Percentiles rank a stretch among this genome's conserved stretches.
Conservation (phyloP, 768 basidiomycete species). For the Tulasnella sp. region DNA sequence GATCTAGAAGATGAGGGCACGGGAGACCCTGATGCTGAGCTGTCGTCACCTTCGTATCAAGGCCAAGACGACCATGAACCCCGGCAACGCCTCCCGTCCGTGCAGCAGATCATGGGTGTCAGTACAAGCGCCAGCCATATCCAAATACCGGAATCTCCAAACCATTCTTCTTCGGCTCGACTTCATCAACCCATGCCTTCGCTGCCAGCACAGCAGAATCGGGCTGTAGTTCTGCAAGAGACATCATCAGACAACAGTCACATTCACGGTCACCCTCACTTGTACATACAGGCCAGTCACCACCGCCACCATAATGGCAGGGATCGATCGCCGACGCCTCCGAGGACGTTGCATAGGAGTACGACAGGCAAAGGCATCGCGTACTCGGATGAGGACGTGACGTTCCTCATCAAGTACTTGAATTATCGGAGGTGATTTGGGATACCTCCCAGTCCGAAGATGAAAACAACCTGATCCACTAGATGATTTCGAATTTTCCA, state of each 20-base stretch:
- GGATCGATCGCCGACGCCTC: conserved; percentile 58
- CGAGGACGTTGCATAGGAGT: conserved; percentile 64
- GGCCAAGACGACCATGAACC: background rate
- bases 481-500: background rate
- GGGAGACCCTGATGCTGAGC: conserved; percentile 31
- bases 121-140: background rate
- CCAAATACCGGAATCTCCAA: too few species aligned
- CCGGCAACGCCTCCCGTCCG: background rate
- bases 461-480: too few species aligned
- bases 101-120: background rate
- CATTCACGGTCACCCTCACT: background rate
- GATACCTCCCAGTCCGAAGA: too few species aligned
- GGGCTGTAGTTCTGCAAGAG: too few species aligned
- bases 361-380: conserved; percentile 86
- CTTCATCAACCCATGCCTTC: too few species aligned
- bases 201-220: too few species aligned
- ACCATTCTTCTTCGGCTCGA: too few species aligned
- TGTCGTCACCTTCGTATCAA: background rate
- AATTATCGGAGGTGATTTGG: conserved; percentile 56
- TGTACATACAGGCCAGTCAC: too few species aligned
- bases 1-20: conserved; percentile 21
- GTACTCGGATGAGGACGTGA: conserved; percentile 74
- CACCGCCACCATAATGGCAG: background rate
- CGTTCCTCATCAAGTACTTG: conserved; percentile 64
- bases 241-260: background rate